Evolutionary conservation across 2,329 filamentous ascomycete genomes (phyloP), one percentile per base, ranked within the genome.

Genomic region (Fusarium brevicatenulatum): DNA sequence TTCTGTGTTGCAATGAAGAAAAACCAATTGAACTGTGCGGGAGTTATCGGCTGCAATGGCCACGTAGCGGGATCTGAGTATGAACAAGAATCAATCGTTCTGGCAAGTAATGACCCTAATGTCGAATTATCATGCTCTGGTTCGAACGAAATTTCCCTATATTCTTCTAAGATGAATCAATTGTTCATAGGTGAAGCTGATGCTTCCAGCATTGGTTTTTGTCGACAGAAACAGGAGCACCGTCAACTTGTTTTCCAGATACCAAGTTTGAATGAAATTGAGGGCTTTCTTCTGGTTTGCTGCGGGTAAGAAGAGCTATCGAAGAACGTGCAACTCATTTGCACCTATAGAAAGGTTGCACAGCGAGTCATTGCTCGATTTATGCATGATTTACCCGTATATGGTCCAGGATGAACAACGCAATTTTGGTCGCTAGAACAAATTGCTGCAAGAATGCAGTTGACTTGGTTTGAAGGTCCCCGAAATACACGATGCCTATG

Each of bases 1-100:
- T 60, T 34, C 18, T 52, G 53, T 37, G 58, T 52, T 47, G 23
- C 42, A 43, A 40, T 21, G 15, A 30, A 46, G 23, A 15, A 25
- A 56, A 16, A 19, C 43, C 52, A 72, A 62, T 57, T 54, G 49
- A 68, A 15, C 58, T 46, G 28, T 34, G 32, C 71, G 59, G 68
- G 32, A 73, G 62, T 74, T 74, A 42, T 58, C 58, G 57, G 61
- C 43, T 58, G 47, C 12, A 58, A 50, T 58, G 34, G 23, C 42
- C 42, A 28, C 23, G 19, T n/a, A 23, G 42, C 15, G 9, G 19
- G 15, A 58, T 16, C n/a, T 40, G 25, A 54, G 19, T 7, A n/a
- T 2, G 18, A 57, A 25, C 15, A 47, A 19, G n/a, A 47, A n/a
- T 36, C 11, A 46, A 36, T 21, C 4, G 30, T 25, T n/a, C n/a